Percentiles rank a stretch among this genome's conserved stretches.
Evolutionary conservation across 2,329 filamentous ascomycete species (phyloP).

Genomic region (Sporothrix euskadiensis): DNA sequence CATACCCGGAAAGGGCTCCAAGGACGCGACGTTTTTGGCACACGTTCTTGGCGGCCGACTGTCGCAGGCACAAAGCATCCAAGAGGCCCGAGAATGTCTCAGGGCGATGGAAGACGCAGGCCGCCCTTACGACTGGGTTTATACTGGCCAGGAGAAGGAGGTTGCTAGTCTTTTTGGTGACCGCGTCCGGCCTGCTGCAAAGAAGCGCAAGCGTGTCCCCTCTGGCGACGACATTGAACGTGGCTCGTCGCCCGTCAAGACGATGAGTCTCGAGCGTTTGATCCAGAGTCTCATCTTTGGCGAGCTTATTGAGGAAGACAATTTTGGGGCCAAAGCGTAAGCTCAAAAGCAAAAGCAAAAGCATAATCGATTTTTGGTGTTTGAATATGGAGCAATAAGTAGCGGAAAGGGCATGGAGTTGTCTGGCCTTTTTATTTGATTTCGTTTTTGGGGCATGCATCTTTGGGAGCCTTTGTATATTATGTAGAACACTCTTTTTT

Average conservation of each 20-base stretch:
- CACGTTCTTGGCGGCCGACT: conserved; percentile 75
- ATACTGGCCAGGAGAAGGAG: conserved; percentile 65
- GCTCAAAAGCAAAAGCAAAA: neutral
- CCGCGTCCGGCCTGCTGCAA: conserved; percentile 32
- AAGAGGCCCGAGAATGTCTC: conserved; percentile 64
- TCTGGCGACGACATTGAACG: conserved; percentile 37
- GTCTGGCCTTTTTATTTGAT: neutral
- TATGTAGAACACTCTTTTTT: neutral
- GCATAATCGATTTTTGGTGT: neutral
- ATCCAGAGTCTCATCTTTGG: conserved; percentile 92
- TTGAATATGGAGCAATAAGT: neutral
- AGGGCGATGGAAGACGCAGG: conserved; percentile 51
- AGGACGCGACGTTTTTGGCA: conserved; percentile 72
- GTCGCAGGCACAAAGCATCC: conserved; percentile 63
- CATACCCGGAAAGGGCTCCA: conserved; percentile 65
- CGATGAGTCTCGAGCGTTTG: conserved; percentile 82
- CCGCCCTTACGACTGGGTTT: conserved; percentile 71
- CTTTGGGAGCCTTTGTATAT: conserved; percentile 17
- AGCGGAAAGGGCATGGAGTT: neutral
- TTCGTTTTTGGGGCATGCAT: neutral
- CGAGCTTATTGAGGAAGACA: conserved; percentile 66
- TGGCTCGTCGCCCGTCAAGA: conserved; percentile 49
- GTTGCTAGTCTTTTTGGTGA: conserved; percentile 29
- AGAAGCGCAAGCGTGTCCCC: conserved; percentile 48
- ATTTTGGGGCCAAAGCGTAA: conserved; percentile 38